These are phyloP conservation scores for Raffaelea arxii DNA, from an alignment of 2,329 filamentous ascomycete genomes.

Conservation along the genomic window DNA sequence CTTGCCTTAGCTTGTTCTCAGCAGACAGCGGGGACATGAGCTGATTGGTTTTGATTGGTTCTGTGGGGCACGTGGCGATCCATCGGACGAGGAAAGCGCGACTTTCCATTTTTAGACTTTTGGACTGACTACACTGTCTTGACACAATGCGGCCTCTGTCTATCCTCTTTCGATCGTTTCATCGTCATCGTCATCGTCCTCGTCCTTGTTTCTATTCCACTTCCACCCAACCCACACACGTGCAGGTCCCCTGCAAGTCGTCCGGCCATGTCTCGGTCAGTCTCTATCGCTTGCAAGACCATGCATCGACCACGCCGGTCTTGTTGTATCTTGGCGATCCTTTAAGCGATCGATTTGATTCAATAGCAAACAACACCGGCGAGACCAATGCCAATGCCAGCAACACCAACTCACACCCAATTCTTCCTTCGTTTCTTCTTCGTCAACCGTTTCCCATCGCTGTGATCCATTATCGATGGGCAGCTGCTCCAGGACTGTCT, in stretches of 20 bases:
- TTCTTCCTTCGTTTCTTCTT: constrained; percentile 30
- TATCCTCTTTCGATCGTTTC: too few relatives aligned
- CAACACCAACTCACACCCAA: constrained; percentile 12
- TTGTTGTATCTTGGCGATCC: constrained; percentile 47
- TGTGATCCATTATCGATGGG: constrained; percentile 53
- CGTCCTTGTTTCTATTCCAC: constrained; percentile 7
- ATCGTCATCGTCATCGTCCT: constrained; percentile 4
- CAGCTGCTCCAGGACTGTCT: constrained; percentile 12
- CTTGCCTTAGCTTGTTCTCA: too few relatives aligned
- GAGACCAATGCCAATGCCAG: too few relatives aligned
- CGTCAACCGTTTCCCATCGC: constrained; percentile 33
- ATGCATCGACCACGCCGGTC: constrained; percentile 31
- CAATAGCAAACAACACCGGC: too few relatives aligned
- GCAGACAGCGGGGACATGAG: too few relatives aligned
- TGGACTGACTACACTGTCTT: too few relatives aligned
- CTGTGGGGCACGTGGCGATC: too few relatives aligned
- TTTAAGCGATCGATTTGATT: too few relatives aligned
- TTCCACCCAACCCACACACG: constrained; percentile 23
- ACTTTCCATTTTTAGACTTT: too few relatives aligned
- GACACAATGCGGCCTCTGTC: too few relatives aligned
- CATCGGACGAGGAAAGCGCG: too few relatives aligned
- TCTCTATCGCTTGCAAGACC: constrained; percentile 35
- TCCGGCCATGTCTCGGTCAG: constrained; percentile 35
- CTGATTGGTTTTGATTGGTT: too few relatives aligned
- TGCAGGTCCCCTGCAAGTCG: constrained; percentile 37